Conservation (phyloP, 140 eudicot genomes). For the Flaveria floridana region DNA sequence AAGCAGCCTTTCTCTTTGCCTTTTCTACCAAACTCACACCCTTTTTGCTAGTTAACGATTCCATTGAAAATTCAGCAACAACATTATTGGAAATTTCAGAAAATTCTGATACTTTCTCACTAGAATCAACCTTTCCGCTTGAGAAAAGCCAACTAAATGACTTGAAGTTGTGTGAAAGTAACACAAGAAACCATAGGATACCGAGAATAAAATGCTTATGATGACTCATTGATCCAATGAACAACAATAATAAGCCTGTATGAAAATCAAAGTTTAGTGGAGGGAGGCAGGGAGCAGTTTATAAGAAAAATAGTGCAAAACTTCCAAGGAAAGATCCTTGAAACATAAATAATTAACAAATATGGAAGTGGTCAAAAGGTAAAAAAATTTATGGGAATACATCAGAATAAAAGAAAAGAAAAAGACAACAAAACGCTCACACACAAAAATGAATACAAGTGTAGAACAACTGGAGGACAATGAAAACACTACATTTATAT, state of each 20-base stretch:
- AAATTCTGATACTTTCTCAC: slow-evolving; percentile 22
- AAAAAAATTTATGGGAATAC: neutral
- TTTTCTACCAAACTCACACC: slow-evolving; percentile 49
- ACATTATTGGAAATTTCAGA: slow-evolving; percentile 12
- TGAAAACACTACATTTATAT: neutral
- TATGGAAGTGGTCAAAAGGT: neutral
- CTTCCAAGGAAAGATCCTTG: neutral
- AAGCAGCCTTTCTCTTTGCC: slow-evolving; percentile 48
- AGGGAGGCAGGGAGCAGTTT: neutral
- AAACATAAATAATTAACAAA: slow-evolving; percentile 6
- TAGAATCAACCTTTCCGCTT: slow-evolving; percentile 27
- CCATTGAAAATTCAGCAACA: slow-evolving; percentile 59
- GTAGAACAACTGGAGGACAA: neutral
- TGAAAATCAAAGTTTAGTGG: neutral
- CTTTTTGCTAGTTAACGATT: slow-evolving; percentile 42
- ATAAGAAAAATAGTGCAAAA: slow-evolving; percentile 1
- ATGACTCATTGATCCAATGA: slow-evolving; percentile 18
- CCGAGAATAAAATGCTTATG: slow-evolving; percentile 3
- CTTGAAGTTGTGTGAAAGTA: slow-evolving; percentile 34
- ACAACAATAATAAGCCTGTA: slow-evolving; percentile 20
- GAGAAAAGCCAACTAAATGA: slow-evolving; percentile 49
- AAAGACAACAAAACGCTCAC: neutral
- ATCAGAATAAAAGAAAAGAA: neutral
- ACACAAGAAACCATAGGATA: slow-evolving; percentile 33
- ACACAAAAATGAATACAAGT: neutral